Percentiles rank a stretch among this genome's conserved stretches.
Conservation (phyloP, 805 yeast genomes). For the Saccharomycopsis sp. region DNA sequence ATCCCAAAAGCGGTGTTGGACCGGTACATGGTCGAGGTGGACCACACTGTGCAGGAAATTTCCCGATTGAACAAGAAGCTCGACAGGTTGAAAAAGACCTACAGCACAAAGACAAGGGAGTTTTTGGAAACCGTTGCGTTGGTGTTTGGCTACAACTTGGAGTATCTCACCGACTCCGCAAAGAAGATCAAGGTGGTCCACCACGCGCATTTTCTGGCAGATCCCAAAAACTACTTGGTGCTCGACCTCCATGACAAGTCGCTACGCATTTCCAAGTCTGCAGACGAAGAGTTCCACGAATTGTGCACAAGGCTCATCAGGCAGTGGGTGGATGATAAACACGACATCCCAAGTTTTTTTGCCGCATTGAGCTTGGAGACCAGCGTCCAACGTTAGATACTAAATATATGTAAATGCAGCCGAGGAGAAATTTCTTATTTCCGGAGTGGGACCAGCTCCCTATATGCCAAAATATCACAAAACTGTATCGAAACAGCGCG, state of each 20-base stretch:
- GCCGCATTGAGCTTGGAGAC: conserved; percentile 62
- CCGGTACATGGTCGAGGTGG: conserved; percentile 46
- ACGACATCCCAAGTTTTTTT: conserved; percentile 68
- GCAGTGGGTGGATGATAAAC: conserved; percentile 59
- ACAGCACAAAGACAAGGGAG: conserved; percentile 58
- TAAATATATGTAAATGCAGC: too few species aligned
- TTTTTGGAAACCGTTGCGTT: conserved; percentile 58
- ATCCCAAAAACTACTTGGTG: conserved; percentile 38
- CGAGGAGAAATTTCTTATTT: too few species aligned
- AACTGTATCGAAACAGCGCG: too few species aligned
- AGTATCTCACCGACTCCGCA: conserved; percentile 50
- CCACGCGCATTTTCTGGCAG: too few species aligned
- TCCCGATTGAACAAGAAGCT: conserved; percentile 43
- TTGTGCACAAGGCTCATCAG: conserved; percentile 41
- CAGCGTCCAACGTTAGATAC: too few species aligned
- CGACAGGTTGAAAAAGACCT: conserved; percentile 45
- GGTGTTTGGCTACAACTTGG: conserved; percentile 65
- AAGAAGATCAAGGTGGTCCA: conserved; percentile 43
- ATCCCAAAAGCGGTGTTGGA: conserved; percentile 61
- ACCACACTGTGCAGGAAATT: conserved; percentile 38
- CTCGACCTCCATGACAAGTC: conserved; percentile 50
- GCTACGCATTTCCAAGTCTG: conserved; percentile 41
- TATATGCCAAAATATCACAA: too few species aligned
- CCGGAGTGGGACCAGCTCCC: too few species aligned
- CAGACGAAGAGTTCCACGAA: conserved; percentile 20